Base-by-base conservation (phyloP, 768 basidiomycete species). In the Rhodotorula graminis region DNA sequence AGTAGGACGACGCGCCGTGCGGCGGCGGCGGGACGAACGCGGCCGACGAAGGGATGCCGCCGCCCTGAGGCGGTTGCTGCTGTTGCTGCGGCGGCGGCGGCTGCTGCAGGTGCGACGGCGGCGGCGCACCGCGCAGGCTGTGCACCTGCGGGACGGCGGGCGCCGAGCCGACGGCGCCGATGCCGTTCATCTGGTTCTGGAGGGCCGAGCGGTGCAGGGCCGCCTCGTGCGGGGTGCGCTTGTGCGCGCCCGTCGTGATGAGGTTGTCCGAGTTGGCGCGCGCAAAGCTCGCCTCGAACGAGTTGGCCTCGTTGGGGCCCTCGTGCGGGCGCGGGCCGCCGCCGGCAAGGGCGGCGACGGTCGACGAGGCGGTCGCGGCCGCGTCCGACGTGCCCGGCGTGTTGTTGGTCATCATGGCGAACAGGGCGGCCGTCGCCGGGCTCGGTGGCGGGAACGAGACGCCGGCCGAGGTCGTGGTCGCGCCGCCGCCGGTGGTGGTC, bases 341-440 rank as follows among this genome's bases (percentile, higher is more conserved):
- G 1, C 71, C 74, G 1, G 64, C 70, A 27, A 72, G 56, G 18
- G 33, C 73, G 9, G 49, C 50, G 16, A 14, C 18, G 44, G 12
- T 46, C 14, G 50, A 11, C 19, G 47, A 9, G 47, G 9, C 25
- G 50, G 64, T 64, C 6, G 55, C 46, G 25, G 59, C 42, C 3
- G 71, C 56, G 49, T 72, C 74, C 0, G 70, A 69, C 61, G 69
- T 74, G 6, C 73, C 75, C 23, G 74, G 72, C 53, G 69, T 77
- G 73, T 73, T 77, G 79, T 88, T 90, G 77, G 89, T 90, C 84
- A 95, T 92, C 84, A 96, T 89, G 72, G 90, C 90, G 67, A 97
- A 86, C 81, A 97, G 91, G 12, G 93, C 92, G 18, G 92, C 89
- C 40, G 93, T 97, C 77, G 89, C 90, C 0, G 94, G 93, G 53